Evolutionary conservation across 192 early-diverging fungal species (phyloP).

Genomic region (Linderina pennispora): DNA sequence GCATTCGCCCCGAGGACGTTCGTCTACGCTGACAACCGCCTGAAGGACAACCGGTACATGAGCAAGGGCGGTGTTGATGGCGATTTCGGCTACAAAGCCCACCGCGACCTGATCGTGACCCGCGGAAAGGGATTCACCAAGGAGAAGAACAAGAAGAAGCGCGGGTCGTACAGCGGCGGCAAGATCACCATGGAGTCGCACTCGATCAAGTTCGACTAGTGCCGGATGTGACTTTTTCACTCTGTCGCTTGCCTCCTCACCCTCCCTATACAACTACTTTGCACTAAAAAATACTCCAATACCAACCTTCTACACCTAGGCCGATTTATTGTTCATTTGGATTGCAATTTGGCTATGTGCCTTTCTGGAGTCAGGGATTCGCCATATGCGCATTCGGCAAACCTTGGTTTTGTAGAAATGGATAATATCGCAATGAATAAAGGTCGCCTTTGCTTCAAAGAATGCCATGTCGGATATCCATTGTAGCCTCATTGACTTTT

Average conservation of each 20-base stretch:
- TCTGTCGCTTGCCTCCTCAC: too few species aligned
- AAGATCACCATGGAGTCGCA: conserved; percentile 76
- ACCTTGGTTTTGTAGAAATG: too few species aligned
- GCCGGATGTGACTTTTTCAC: not conserved
- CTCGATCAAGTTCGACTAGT: conserved; percentile 78
- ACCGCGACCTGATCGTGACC: conserved; percentile 84
- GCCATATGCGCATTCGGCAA: too few species aligned
- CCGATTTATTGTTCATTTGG: not conserved
- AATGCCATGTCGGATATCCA: too few species aligned
- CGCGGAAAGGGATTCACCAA: conserved; percentile 88
- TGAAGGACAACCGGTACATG: conserved; percentile 81
- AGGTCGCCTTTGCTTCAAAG: too few species aligned
- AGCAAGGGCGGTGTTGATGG: conserved; percentile 60
- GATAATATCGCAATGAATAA: too few species aligned
- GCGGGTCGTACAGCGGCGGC: conserved; percentile 91
- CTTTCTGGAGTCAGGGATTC: too few species aligned
- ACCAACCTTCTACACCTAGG: not conserved
- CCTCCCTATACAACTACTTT: too few species aligned
- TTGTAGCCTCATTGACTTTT: too few species aligned
- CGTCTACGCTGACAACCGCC: conserved; percentile 66
- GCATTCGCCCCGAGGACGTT: conserved; percentile 77
- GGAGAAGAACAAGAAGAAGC: conserved; percentile 98
- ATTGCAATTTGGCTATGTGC: too few species aligned
- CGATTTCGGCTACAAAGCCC: conserved; percentile 89
- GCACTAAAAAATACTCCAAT: too few species aligned